Evolutionary conservation across 805 yeast species (phyloP).

Genomic region (Starmerella riodocensis): DNA sequence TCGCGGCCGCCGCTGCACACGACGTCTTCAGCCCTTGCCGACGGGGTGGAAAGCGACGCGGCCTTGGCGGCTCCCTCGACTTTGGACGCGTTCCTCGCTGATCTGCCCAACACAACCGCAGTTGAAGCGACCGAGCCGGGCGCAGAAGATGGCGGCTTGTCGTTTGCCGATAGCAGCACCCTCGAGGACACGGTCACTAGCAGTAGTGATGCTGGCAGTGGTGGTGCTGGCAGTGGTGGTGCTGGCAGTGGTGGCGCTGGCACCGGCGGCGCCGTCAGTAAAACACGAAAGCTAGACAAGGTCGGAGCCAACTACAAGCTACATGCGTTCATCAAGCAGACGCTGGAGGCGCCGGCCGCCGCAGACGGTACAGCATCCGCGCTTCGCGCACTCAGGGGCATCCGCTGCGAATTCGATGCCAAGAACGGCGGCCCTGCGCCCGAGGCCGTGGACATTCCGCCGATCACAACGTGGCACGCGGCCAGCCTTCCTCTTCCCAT

Average conservation of each 20-base stretch:
- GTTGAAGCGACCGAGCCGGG: neutral
- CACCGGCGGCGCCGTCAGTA: neutral
- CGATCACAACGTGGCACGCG: constrained; percentile 67
- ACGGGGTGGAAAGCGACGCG: no score
- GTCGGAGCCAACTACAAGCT: neutral
- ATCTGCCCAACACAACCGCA: neutral
- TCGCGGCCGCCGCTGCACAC: no score
- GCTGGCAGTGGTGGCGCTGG: neutral
- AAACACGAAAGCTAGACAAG: neutral
- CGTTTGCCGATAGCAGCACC: neutral
- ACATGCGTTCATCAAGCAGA: neutral
- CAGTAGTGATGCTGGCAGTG: no score
- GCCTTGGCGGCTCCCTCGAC: no score
- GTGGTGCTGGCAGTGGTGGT: no score
- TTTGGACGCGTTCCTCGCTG: neutral
- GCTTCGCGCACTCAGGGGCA: no score
- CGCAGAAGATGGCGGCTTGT: neutral
- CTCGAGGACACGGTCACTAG: no score
- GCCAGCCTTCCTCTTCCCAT: constrained; percentile 58
- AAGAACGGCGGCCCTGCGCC: no score
- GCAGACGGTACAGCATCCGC: no score
- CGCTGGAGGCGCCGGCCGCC: neutral
- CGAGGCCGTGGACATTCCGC: constrained; percentile 64
- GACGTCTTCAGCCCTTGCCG: no score
- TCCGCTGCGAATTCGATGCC: no score